A percentile compares a stretch with the other conserved stretches of the same genome.
These are phyloP conservation scores for Neofusicoccum ribis DNA, from an alignment of 2,329 filamentous ascomycete species.

Conservation along the genomic window DNA sequence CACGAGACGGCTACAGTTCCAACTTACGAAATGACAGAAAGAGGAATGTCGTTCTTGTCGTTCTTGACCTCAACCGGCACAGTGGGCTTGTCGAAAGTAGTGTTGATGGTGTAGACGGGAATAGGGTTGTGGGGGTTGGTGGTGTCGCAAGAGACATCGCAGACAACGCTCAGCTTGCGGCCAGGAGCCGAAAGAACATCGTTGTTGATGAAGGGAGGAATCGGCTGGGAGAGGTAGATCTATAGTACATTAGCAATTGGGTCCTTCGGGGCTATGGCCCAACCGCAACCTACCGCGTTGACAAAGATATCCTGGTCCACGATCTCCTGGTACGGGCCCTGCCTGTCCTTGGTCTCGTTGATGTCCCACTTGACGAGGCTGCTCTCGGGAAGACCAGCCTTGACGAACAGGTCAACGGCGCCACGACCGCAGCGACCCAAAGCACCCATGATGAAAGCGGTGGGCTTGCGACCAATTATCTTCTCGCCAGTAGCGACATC, in stretches of 20 bases:
- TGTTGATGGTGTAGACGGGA: slow-evolving; percentile 81
- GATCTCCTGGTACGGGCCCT: slow-evolving; percentile 78
- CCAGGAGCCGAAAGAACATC: slow-evolving; percentile 66
- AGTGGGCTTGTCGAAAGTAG: slow-evolving; percentile 86
- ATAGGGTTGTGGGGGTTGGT: slow-evolving; percentile 72
- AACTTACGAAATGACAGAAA: slow-evolving; percentile 71
- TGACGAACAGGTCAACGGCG: slow-evolving; percentile 75
- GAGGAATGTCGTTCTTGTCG: slow-evolving; percentile 47
- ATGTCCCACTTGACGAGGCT: slow-evolving; percentile 77
- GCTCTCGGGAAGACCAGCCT: slow-evolving; percentile 69
- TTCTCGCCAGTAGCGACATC: slow-evolving; percentile 66
- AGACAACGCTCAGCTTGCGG: slow-evolving; percentile 71
- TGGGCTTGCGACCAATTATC: slow-evolving; percentile 67
- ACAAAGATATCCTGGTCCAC: slow-evolving; percentile 58
- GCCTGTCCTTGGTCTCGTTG: slow-evolving; percentile 65
- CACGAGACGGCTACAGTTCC: slow-evolving; percentile 53
- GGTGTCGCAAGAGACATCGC: slow-evolving; percentile 61
- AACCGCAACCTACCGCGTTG: slow-evolving; percentile 31
- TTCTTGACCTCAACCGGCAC: slow-evolving; percentile 67
- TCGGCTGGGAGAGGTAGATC: slow-evolving; percentile 80
- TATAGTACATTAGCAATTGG: slow-evolving; percentile 26
- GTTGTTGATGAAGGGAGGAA: slow-evolving; percentile 77
- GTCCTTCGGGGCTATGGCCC: neutral
- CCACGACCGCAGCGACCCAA: slow-evolving; percentile 82
- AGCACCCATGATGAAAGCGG: slow-evolving; percentile 76